A percentile compares a stretch with the other conserved stretches of the same genome.
These are phyloP conservation scores for Metschnikowia hibisci DNA, from an alignment of 805 yeast species.

Conservation along the genomic window DNA sequence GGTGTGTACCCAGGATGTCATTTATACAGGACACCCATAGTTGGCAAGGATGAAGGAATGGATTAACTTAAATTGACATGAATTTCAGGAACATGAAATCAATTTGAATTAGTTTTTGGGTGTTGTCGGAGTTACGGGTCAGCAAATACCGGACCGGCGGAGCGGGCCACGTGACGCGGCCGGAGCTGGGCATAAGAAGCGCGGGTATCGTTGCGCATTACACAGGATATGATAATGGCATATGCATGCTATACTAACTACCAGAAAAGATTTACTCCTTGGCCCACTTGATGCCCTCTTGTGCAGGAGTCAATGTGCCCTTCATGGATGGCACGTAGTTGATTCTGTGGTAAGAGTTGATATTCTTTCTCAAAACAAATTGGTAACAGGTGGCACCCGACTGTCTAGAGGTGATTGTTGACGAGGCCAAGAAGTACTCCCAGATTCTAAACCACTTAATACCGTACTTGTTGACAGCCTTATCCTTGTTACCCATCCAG, in stretches of 20 bases:
- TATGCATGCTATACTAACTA: not conserved
- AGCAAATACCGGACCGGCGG: conserved; percentile 3
- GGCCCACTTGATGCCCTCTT: conserved; percentile 57
- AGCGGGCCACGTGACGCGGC: not conserved
- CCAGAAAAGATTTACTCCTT: conserved; percentile 21
- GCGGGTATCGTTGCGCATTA: not conserved
- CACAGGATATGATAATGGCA: not conserved
- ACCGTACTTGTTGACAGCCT: conserved; percentile 76
- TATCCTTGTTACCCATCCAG: conserved; percentile 82
- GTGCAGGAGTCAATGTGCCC: conserved; percentile 61
- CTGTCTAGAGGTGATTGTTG: conserved; percentile 84
- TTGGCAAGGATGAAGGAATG: too few species aligned
- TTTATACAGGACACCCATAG: too few species aligned
- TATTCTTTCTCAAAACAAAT: conserved; percentile 83
- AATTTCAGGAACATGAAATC: too few species aligned
- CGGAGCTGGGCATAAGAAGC: too few species aligned
- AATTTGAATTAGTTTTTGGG: too few species aligned
- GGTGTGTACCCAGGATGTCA: too few species aligned
- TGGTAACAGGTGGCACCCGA: conserved; percentile 92
- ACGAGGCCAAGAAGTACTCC: conserved; percentile 83
- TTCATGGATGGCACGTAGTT: conserved; percentile 76
- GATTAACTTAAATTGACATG: too few species aligned
- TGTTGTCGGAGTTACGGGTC: not conserved
- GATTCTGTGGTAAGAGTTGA: conserved; percentile 79
- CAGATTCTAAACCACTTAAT: conserved; percentile 88